Conservation (phyloP, 2,329 filamentous ascomycete genomes). For the Colletotrichum higginsianum region DNA sequence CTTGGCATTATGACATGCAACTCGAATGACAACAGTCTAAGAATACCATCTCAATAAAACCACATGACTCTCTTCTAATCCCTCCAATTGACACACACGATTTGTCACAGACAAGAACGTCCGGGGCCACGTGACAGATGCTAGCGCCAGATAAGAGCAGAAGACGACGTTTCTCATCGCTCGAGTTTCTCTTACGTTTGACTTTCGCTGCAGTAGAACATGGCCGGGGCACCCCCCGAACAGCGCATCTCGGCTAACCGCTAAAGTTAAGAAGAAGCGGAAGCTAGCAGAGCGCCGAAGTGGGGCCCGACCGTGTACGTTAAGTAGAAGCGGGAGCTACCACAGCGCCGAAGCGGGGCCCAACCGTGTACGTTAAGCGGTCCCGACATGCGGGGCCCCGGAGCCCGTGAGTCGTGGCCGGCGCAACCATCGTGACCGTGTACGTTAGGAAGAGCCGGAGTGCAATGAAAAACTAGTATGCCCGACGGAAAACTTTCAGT, state of each 20-base stretch:
- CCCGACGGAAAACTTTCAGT: conserved; percentile 9
- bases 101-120: not conserved
- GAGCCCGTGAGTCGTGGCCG: conserved; percentile 18
- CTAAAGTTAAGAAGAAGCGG: conserved; percentile 15
- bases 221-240: not conserved
- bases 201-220: conserved; percentile 1
- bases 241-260: conserved; percentile 6
- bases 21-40: too few species aligned
- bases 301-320: conserved; percentile 30
- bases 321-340: conserved; percentile 3
- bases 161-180: not conserved
- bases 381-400: conserved; percentile 21
- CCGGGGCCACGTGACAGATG: not conserved
- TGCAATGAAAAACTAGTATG: conserved; percentile 10
- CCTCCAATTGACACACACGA: too few species aligned
- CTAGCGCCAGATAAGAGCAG: conserved; percentile 8
- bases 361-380: conserved; percentile 27
- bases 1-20: too few species aligned
- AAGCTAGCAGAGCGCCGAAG: conserved; percentile 15
- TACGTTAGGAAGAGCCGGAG: conserved; percentile 34
- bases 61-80: too few species aligned
- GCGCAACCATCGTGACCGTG: conserved; percentile 20
- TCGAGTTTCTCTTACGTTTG: conserved; percentile 1
- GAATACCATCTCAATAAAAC: too few species aligned
- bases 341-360: conserved; percentile 22